Conservation (phyloP, 2,329 filamentous ascomycete genomes). For the Microascus cirrosus region DNA sequence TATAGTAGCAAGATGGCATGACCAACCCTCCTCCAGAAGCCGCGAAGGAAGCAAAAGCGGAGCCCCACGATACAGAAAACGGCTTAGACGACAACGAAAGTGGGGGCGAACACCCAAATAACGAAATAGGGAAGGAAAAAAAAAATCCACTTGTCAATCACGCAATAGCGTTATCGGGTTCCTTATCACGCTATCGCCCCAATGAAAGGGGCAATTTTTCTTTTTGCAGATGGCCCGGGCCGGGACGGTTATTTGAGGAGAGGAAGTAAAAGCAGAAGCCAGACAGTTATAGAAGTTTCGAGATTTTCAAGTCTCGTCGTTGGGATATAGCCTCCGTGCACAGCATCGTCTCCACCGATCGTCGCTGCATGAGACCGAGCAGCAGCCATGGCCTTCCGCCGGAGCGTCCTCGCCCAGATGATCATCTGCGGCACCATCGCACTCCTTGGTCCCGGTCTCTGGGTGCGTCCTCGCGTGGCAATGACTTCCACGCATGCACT, state of each 20-base stretch:
- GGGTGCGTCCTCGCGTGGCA: conserved; percentile 3
- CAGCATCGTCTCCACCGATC: neutral
- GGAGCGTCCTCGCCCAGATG: conserved; percentile 9
- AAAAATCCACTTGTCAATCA: too few species aligned
- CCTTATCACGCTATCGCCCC: neutral
- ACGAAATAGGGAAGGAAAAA: too few species aligned
- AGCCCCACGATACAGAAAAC: too few species aligned
- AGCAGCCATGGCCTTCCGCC: conserved; percentile 1
- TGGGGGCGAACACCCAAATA: too few species aligned
- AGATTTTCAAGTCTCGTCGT: neutral
- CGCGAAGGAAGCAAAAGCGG: too few species aligned
- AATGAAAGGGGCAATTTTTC: neutral
- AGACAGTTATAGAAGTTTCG: neutral
- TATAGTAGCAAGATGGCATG: too few species aligned
- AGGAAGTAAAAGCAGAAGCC: neutral
- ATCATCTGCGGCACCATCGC: conserved; percentile 8
- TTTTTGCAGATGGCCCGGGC: neutral
- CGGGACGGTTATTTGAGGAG: neutral
- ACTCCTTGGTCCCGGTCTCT: conserved; percentile 7
- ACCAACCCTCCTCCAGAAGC: too few species aligned
- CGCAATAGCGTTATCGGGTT: neutral
- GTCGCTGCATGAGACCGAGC: neutral
- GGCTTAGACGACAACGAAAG: too few species aligned
- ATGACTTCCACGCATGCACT: neutral
- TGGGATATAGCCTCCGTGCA: neutral